These are phyloP conservation scores for Cryptococcus depauperatus DNA, from an alignment of 1,284 basidiomycete species.

Conservation along the genomic window DNA sequence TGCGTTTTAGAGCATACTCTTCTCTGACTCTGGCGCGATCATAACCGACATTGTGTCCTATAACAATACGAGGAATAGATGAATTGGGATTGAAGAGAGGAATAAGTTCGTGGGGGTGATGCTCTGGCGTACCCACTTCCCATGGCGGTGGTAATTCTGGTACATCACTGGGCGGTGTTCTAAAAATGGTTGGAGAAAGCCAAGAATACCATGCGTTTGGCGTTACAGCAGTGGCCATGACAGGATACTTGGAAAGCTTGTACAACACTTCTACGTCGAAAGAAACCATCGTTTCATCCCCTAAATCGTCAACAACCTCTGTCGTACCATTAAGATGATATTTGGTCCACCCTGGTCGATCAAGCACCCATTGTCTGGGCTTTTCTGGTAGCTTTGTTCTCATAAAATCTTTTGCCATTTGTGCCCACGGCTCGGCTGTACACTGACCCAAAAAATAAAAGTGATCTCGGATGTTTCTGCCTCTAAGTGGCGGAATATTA, in stretches of 20 bases:
- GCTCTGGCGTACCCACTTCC: constrained; percentile 20
- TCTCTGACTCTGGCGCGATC: constrained; percentile 77
- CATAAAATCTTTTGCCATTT: constrained; percentile 61
- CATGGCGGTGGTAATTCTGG: constrained; percentile 15
- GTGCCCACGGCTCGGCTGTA: constrained; percentile 72
- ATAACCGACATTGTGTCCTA: constrained; percentile 94
- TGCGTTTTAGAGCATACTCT: constrained; percentile 69
- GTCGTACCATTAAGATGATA: constrained; percentile 52
- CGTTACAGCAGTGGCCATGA: constrained; percentile 85
- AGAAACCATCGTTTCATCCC: constrained; percentile 62
- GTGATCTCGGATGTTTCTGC: constrained; percentile 75
- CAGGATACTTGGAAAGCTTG: constrained; percentile 65
- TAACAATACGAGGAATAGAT: constrained; percentile 56
- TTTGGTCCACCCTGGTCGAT: constrained; percentile 78
- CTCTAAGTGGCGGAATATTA: constrained; percentile 75
- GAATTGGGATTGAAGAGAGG: constrained; percentile 26
- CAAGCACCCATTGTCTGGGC: constrained; percentile 62
- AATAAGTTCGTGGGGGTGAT: constrained; percentile 33
- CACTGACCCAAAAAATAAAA: constrained; percentile 71
- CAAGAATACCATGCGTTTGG: constrained; percentile 86
- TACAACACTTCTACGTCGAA: constrained; percentile 97
- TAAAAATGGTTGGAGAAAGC: constrained; percentile 88
- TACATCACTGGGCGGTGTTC: constrained; percentile 28
- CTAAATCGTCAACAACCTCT: constrained; percentile 37
- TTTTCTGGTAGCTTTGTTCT: constrained; percentile 53